Conservation (phyloP, 176 grass and related monocot genomes). For the Rhipidocladum racemiflorum region DNA sequence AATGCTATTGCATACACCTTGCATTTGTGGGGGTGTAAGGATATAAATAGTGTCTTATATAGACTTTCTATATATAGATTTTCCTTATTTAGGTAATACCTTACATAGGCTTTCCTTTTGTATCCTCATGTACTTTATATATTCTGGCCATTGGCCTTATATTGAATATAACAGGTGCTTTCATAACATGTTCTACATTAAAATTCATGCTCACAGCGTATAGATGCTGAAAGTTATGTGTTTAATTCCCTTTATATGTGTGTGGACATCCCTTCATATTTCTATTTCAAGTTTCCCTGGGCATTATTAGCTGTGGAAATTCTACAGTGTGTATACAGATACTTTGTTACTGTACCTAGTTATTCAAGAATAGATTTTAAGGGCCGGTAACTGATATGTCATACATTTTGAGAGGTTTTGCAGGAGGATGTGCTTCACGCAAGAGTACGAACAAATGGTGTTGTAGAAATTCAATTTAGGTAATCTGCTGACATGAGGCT, state of each 20-base stretch:
- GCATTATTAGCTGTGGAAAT: neutral
- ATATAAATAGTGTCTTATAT: too few relatives aligned
- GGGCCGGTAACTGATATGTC: neutral
- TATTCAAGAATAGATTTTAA: neutral
- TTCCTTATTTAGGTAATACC: too few relatives aligned
- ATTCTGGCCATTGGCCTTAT: too few relatives aligned
- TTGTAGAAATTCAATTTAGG: conserved; percentile 97
- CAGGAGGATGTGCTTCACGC: conserved; percentile 97
- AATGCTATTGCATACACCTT: too few relatives aligned
- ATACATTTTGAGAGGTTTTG: conserved; percentile 8
- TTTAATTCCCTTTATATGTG: neutral
- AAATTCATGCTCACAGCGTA: neutral
- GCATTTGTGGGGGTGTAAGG: too few relatives aligned
- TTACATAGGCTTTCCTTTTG: too few relatives aligned
- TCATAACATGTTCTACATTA: neutral
- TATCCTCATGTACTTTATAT: too few relatives aligned
- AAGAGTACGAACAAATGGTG: conserved; percentile 84
- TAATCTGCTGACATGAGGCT: conserved; percentile 24
- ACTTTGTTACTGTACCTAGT: neutral
- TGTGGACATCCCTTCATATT: neutral
- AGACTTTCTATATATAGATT: too few relatives aligned
- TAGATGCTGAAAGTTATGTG: neutral
- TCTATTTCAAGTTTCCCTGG: conserved; percentile 5
- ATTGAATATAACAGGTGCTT: too few relatives aligned
- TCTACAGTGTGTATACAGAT: neutral